Base-by-base conservation (phyloP, 2,329 filamentous ascomycete genomes). In the Pseudocercospora musae region DNA sequence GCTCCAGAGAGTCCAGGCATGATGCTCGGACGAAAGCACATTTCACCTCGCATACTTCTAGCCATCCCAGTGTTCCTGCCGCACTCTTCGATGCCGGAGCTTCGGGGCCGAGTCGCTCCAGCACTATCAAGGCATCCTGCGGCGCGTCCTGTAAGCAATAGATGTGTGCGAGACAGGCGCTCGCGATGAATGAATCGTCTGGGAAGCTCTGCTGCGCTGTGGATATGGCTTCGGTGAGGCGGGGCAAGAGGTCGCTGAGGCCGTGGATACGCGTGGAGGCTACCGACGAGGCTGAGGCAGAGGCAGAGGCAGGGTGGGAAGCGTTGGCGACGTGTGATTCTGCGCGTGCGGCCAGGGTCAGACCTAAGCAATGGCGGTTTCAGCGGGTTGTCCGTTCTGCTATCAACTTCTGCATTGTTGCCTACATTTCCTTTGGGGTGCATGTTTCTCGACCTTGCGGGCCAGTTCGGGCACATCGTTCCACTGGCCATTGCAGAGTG, bases 381-480 rank as follows among this genome's bases (percentile, higher is more conserved):
- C 50, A 59, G 46, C 53, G 10, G 33, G 29, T 20, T 15, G 49
- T 42, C 40, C 54, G 29, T 27, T 20, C 21, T 50, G n/a, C 42
- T 7, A 18, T 33, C 15, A n/a, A 25, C 42, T 23, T 23, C 7
- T 21, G 20, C n/a, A n/a, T 2, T 18, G 5, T 13, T 60, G 50
- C 86, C 71, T 88, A 97, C 94, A 96, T 78, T 86, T 85, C 76
- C 91, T 86, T 64, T 90, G 86, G 44, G 92, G 89, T 70, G 92
- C 91, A 84, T 99, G 94, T 78, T 99, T 98, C 73, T 89, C 90
- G 72, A 98, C 85, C 79, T 99, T 99, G 75, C 94, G 87, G 71
- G 95, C 88, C 66, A 96, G 84, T 79, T 98, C 94, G 25, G 91
- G 91, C 29, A 98, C 85, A 29, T 90, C 87, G 69, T 87, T 83